Percentiles rank a stretch among this genome's conserved stretches.
Evolutionary conservation across 2,329 filamentous ascomycete genomes (phyloP).

Genomic region (Hypoxylon sp.): DNA sequence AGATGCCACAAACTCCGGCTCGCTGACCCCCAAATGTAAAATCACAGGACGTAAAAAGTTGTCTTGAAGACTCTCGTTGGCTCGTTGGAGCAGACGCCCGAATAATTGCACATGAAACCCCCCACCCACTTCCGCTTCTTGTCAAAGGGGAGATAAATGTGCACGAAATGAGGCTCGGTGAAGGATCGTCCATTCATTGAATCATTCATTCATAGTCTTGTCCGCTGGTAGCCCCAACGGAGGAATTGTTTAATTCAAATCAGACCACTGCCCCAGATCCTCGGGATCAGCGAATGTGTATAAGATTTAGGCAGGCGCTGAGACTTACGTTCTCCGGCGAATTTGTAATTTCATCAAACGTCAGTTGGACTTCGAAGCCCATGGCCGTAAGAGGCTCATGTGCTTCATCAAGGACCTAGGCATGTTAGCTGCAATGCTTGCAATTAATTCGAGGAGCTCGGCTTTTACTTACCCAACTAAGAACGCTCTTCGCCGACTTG

Average conservation of each 20-base stretch:
- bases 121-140: slow-evolving; percentile 26
- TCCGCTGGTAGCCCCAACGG: slow-evolving; percentile 6
- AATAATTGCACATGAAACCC: slow-evolving; percentile 17
- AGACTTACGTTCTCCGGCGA: slow-evolving; percentile 54
- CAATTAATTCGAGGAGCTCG: slow-evolving; percentile 9
- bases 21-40: slow-evolving; percentile 37
- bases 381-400: slow-evolving; percentile 53
- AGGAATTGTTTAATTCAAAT: slow-evolving; percentile 43
- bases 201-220: slow-evolving; percentile 20
- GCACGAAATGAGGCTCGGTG: slow-evolving; percentile 29
- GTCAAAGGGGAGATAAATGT: slow-evolving; percentile 19
- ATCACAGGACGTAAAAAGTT: slow-evolving; percentile 27
- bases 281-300: slow-evolving; percentile 37
- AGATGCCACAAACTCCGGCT: slow-evolving; percentile 31
- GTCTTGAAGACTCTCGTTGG: slow-evolving; percentile 24
- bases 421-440: slow-evolving; percentile 38
- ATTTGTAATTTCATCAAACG: slow-evolving; percentile 55
- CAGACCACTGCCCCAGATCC: slow-evolving; percentile 46
- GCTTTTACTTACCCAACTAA: slow-evolving; percentile 81
- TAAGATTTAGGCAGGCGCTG: slow-evolving; percentile 9
- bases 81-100: slow-evolving; percentile 5
- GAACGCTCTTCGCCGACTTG: slow-evolving; percentile 78
- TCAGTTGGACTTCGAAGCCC: slow-evolving; percentile 55
- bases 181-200: slow-evolving; percentile 28
- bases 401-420: slow-evolving; percentile 53